Conservation (phyloP, 306 rosid species). For the barrel medic (Medicago truncatula) region DNA sequence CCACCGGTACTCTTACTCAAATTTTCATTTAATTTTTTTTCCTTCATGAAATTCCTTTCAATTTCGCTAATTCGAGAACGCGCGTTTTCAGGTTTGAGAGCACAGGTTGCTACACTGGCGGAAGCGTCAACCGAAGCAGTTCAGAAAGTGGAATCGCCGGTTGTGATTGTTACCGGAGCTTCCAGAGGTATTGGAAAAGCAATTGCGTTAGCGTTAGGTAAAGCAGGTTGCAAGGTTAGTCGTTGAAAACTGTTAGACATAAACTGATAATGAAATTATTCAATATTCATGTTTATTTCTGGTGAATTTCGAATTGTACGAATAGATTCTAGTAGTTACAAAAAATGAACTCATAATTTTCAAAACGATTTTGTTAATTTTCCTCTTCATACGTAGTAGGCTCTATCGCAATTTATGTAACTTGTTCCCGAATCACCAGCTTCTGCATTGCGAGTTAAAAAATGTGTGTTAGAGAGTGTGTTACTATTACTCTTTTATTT, state of each 20-base stretch:
- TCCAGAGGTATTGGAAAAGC: conserved; percentile 95
- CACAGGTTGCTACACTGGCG: conserved; percentile 76
- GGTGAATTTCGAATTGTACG: conserved; percentile 1
- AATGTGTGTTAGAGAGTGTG: too few species aligned
- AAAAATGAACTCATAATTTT: background rate
- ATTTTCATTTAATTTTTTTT: background rate
- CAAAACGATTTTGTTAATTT: too few species aligned
- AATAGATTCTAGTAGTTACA: background rate
- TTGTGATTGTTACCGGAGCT: conserved; percentile 90
- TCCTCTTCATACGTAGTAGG: too few species aligned
- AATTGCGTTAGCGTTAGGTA: conserved; percentile 79
- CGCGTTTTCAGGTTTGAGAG: conserved; percentile 62
- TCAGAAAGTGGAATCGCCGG: conserved; percentile 77
- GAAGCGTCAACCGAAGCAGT: conserved; percentile 58
- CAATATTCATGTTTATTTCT: background rate
- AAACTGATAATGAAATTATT: conserved; percentile 4
- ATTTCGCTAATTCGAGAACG: conserved; percentile 4
- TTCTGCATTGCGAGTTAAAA: background rate
- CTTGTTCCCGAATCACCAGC: background rate
- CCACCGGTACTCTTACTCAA: conserved; percentile 50
- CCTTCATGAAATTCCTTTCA: background rate
- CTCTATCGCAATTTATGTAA: background rate
- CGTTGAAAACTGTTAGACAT: background rate
- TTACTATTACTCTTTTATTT: background rate
- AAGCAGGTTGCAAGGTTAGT: conserved; percentile 95